Base-by-base conservation (phyloP, 106 monocot species). In the Apostasia ramifera region DNA sequence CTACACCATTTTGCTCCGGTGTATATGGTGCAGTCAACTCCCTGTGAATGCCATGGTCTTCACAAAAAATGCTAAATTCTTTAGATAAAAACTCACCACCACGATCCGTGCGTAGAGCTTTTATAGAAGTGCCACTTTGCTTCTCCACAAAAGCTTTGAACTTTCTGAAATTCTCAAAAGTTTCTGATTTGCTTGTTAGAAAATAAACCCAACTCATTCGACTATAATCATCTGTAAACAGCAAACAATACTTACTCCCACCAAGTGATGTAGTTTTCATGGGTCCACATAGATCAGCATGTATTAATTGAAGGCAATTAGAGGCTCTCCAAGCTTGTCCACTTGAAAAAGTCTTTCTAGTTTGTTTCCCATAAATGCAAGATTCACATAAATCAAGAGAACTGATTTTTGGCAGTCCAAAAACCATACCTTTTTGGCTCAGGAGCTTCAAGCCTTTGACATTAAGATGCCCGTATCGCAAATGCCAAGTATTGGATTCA, bases 141-240 rank as follows among this genome's bases (percentile, higher is more conserved):
- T 47, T 66, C 26, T 66, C 66, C 0, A 49, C 47, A 13, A 48
- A 7, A 2, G 66, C 47, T 14, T 71, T 71, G 40, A 71, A 71
- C 10, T 59, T 71, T 46, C 37, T 15, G 37, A 71, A 60, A 1
- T 6, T 48, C 5, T 59, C 46, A 60, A 59, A 59, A 38, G 38
- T 3, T 48, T 71, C 47, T 10, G 11, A 47, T 12, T 59, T 71
- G 9, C 6, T 1, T 8, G 26, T 46, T 11, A 59, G 14, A 38
- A 71, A 60, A 59, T 59, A 59, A 2, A 71, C 59, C 71, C 71
- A 71, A 12, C 47, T 71, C 45, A 73, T 73, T 4, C 53, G 6
- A 40, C 46, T 73, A 63, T 7, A 73, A 73, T 73, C 61, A 63
- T 63, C 39, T 13, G 12, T 73, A 53, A 73, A 63, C 2, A 73